Percentiles rank a stretch among this genome's conserved stretches.
These are phyloP conservation scores for Silene vulgaris DNA, from an alignment of 179 eudicot species.

Conservation along the genomic window DNA sequence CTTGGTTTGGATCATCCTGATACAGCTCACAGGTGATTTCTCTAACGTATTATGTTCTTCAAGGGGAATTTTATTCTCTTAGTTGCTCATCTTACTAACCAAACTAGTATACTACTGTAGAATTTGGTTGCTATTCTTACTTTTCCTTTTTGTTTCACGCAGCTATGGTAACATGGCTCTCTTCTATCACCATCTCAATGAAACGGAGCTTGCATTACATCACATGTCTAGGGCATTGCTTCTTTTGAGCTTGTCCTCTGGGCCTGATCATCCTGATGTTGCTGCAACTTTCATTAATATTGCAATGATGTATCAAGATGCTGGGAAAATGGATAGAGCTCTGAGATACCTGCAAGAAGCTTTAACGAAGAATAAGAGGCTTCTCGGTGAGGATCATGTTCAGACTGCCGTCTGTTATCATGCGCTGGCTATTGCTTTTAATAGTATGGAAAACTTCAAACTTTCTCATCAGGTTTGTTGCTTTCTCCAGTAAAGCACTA, in stretches of 20 bases:
- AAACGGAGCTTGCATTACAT: conserved; percentile 81
- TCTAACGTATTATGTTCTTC: background rate
- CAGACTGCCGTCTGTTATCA: conserved; percentile 98
- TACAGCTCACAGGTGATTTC: conserved; percentile 86
- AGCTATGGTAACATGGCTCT: conserved; percentile 98
- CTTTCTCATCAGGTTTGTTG: conserved; percentile 77
- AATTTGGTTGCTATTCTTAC: background rate
- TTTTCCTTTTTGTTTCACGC: conserved; percentile 23
- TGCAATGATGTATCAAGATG: conserved; percentile 99
- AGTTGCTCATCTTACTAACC: background rate
- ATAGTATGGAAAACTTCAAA: conserved; percentile 86
- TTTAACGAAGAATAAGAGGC: conserved; percentile 80
- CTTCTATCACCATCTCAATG: conserved; percentile 92
- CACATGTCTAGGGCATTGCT: conserved; percentile 94
- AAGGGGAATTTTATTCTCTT: background rate
- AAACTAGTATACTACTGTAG: background rate
- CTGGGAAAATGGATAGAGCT: conserved; percentile 79
- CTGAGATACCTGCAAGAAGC: conserved; percentile 97
- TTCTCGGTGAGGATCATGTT: conserved; percentile 89
- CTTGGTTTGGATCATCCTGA: conserved; percentile 97
- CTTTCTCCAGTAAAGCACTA: background rate
- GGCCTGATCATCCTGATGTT: conserved; percentile 96
- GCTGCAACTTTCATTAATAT: conserved; percentile 92
- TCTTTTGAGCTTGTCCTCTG: conserved; percentile 76
- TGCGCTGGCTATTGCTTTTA: conserved; percentile 90